Evolutionary conservation across 2,329 filamentous ascomycete genomes (phyloP).

Genomic region (Alternaria viburni): DNA sequence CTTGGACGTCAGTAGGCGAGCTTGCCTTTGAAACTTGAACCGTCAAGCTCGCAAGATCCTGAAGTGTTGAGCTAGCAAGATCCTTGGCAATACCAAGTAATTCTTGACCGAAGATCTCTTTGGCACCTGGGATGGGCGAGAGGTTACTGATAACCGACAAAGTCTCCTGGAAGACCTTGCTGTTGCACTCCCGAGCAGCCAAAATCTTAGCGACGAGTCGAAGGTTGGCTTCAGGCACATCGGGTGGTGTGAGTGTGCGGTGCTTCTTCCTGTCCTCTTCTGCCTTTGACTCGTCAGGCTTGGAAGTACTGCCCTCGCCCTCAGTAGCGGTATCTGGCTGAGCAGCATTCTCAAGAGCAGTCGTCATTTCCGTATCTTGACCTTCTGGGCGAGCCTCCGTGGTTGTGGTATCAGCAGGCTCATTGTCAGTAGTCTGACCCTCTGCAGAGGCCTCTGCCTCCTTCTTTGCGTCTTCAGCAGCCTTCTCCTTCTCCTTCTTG

Average conservation of each 20-base stretch:
- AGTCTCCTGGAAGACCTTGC: conserved; percentile 97
- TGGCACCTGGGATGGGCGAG: conserved; percentile 88
- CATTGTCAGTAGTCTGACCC: conserved; percentile 27
- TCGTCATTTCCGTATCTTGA: conserved; percentile 46
- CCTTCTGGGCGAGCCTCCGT: conserved; percentile 10
- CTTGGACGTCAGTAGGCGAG: conserved; percentile 92
- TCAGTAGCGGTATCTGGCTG: conserved; percentile 33
- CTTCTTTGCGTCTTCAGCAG: conserved; percentile 55
- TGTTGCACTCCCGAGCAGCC: conserved; percentile 92
- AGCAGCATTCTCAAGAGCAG: conserved; percentile 38
- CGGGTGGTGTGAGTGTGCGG: conserved; percentile 74
- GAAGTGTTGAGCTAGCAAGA: conserved; percentile 82
- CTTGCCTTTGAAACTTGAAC: conserved; percentile 85
- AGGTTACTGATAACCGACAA: conserved; percentile 98
- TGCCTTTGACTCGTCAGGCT: conserved; percentile 45
- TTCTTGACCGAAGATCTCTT: conserved; percentile 90
- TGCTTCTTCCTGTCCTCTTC: conserved; percentile 58
- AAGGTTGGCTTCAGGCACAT: conserved; percentile 87
- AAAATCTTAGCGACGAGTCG: conserved; percentile 96
- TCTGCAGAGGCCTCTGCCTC: conserved; percentile 21
- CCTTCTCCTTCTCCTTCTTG: conserved; percentile 79
- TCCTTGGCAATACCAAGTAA: conserved; percentile 85
- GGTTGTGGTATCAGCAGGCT: conserved; percentile 20
- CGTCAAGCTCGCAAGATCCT: conserved; percentile 82
- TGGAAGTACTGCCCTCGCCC: conserved; percentile 28